Base-by-base conservation (phyloP, 352 stramenopile genomes). In the Globisporangium lucens region DNA sequence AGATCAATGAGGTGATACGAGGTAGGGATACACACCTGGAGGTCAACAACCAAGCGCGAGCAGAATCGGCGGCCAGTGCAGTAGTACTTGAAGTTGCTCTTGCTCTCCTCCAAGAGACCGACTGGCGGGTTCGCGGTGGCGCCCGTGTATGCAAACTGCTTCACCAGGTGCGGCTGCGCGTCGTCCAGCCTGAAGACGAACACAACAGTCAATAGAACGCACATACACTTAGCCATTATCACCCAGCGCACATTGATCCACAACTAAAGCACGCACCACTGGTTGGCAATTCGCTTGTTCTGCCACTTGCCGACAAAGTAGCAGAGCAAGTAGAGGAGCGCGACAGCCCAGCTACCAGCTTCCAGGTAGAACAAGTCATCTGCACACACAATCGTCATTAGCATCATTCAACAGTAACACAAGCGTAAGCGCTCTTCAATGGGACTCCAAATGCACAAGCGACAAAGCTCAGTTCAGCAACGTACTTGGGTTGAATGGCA, bases 41-140 rank as follows among this genome's bases (percentile, higher is more conserved):
- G 43, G 61, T 91, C 80, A 0, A 67, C 80, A 27, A 91, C 72
- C 38, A 94, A 85, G 41, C 83, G 83, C 55, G 82, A 87, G 71
- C 87, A 89, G 66, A 91, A 94, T 29, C 85, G 83, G 46, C 85
- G 82, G 20, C 85, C 85, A 1, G 85, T 92, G 77, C 85, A 94
- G 59, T 90, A 94, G 73, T 94, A 94, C 76, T 91, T 94, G 74
- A 82, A 94, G 72, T 90, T 92, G 75, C 71, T 85, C 66, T 77
- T 80, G 65, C 77, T 87, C 64, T 94, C 85, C 46, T 91, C 83
- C 10, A 92, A 75, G 17, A 94, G 67, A 12, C 83, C 85, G 9
- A 91, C 76, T 1, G 72, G 72, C 15, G 87, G 80, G 47, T 87
- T 69, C 12, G 80, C 77, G 5, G 83, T 89, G 12, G 76, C 75